Evolutionary conservation across 768 basidiomycete genomes (phyloP), one percentile per base, ranked within the genome.

Genomic region (Rhodocollybia butyracea): DNA sequence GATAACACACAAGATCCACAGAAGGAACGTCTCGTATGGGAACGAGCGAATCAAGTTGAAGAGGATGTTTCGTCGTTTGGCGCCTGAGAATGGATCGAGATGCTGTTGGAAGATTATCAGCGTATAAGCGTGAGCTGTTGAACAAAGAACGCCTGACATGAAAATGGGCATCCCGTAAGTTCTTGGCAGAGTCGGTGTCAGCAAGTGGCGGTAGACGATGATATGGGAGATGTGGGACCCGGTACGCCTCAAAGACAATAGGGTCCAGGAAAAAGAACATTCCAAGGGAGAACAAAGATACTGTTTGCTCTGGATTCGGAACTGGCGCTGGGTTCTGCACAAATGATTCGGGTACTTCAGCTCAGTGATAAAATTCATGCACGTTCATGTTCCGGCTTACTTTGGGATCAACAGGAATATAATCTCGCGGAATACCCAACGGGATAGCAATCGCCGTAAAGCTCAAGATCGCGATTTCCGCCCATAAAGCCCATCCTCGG

Each of bases 191-290:
- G 48, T 82, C 81, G 41, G 78, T 80, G 51, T 83, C 82, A 2
- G 80, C 80, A 77, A 83, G 80, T 6, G 76, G 76, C 10, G 80
- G 79, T 47, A 81, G 64, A 42, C 78, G 60, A 51, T 82, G 77
- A 31, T 56, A 56, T 8, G 58, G 55, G 34, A 59, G 42, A 38
- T 59, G 54, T 6, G 55, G 27, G 24, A 52, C 39, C n/a, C 38
- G 22, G 42, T 52, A 52, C 1, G 51, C 51, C 36, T 40, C 41
- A 32, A 29, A 47, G 4, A 60, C 56, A 5, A 60, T 38, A 8
- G 51, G 45, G 32, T 60, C 53, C 19, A 60, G 51, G 40, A 69
- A 64, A 24, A 68, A 63, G 62, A 76, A 82, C 22, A 72, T 59
- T 30, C 71, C 40, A 39, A 53, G 29, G 17, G 59, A 72, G 26